Base-by-base conservation (phyloP, 2,329 filamentous ascomycete genomes). In the Stagonosporopsis cucurbitacearum region DNA sequence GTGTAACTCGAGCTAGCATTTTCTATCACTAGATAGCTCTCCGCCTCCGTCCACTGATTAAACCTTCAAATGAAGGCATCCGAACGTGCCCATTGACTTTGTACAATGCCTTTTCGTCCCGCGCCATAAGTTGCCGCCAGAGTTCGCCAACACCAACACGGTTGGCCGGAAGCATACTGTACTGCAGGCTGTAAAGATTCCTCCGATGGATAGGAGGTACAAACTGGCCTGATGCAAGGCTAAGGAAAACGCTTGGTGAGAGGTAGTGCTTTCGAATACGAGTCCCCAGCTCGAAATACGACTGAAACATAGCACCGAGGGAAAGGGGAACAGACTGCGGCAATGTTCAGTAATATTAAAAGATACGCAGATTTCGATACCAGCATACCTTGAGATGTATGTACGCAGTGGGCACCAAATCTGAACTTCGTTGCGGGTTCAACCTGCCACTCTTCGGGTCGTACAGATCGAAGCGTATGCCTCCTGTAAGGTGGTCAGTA, bases 191-290 rank as follows among this genome's bases (percentile, higher is more conserved):
- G 77, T 99, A 99, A 46, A 99, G 82, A 70, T 95, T 96, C 71
- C 93, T 94, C 48, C 96, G 86, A 72, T 97, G 93, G 44, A 99
- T 96, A 0, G 96, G 94, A 12, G 94, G 95, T 1, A 98, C 92
- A 63, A 97, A 97, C 58, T 90, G 90, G 55, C 95, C 95, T 0
- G 92, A 96, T 22, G 93, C 81, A 2, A 99, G 87, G 67, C 92
- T 95, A 35, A 96, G 82, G 43, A 98, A 85, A 19, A 99, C 96
- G 13, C 88, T 86, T 0, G 92, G 92, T 0, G 92, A 94, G 39
- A 98, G 83, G 74, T 99, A 99, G 78, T 99, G 95, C 74, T 96
- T 96, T 54, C 92, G 88, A 59, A 99, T 91, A 43, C 95, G 91
- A 60, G 91, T 87, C 25, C 90, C 92, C 68, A 99, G 91, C 74